A percentile compares a stretch with the other conserved stretches of the same genome.
These are phyloP conservation scores for Nevesoporus exiguus DNA, from an alignment of 768 basidiomycete species.

Conservation along the genomic window DNA sequence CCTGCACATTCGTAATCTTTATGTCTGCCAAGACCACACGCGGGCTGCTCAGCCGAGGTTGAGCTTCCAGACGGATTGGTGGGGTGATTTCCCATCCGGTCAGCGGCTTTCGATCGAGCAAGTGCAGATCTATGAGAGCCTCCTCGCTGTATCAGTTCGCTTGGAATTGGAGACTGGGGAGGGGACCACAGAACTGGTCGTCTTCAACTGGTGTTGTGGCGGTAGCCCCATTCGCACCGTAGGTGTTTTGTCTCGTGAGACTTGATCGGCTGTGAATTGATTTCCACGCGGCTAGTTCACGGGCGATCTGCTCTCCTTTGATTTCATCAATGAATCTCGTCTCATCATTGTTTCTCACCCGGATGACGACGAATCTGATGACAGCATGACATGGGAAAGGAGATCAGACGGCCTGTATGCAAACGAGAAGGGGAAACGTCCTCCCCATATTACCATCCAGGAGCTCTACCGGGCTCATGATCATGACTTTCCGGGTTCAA, in stretches of 20 bases:
- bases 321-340: conserved; percentile 26
- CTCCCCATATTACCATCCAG: conserved; percentile 28
- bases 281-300: conserved; percentile 17
- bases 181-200: conserved; percentile 28
- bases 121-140: conserved; percentile 27
- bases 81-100: conserved; percentile 31
- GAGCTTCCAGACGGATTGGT: conserved; percentile 34
- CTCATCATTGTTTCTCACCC: conserved; percentile 29
- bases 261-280: neutral
- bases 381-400: conserved; percentile 28
- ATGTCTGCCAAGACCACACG: conserved; percentile 54
- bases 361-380: conserved; percentile 33
- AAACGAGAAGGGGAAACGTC: conserved; percentile 29
- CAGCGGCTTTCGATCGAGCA: conserved; percentile 32
- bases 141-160: conserved; percentile 26
- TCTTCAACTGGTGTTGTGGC: conserved; percentile 31
- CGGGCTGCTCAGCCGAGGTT: conserved; percentile 33
- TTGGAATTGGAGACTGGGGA: conserved; percentile 32
- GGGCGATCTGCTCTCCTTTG: conserved; percentile 31
- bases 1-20: conserved; percentile 53
- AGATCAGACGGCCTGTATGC: conserved; percentile 31
- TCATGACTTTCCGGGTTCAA: conserved; percentile 9
- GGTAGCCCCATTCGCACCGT: conserved; percentile 28
- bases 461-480: conserved; percentile 17
- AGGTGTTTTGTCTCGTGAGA: conserved; percentile 1